A percentile compares a stretch with the other conserved stretches of the same genome.
These are phyloP conservation scores for Blastobotrys muscicola DNA, from an alignment of 805 yeast species.

Conservation along the genomic window DNA sequence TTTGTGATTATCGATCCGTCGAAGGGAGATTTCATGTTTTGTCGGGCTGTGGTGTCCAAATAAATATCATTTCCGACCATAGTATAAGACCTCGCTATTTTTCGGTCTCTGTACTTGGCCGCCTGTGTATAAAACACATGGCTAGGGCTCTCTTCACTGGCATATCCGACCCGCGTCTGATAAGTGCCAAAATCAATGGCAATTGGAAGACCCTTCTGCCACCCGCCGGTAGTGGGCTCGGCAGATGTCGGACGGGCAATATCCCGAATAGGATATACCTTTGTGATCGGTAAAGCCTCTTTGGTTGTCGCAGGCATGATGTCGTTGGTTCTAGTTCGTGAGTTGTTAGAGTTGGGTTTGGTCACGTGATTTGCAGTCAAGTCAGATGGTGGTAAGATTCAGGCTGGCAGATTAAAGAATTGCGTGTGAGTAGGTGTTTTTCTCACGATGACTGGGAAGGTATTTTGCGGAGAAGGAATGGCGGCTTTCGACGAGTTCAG, in stretches of 20 bases:
- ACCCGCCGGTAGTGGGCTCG: conserved; percentile 41
- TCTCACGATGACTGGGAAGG: too few species aligned
- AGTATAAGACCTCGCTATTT: conserved; percentile 43
- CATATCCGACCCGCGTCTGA: conserved; percentile 32
- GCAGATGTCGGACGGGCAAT: conserved; percentile 9
- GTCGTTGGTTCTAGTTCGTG: neutral
- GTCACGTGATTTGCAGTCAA: too few species aligned
- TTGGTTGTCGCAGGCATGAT: neutral
- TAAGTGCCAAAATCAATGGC: conserved; percentile 81
- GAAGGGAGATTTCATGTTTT: conserved; percentile 67
- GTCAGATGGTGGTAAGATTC: too few species aligned
- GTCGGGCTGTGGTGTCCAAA: conserved; percentile 57
- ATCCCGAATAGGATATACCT: conserved; percentile 23
- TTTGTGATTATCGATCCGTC: conserved; percentile 83
- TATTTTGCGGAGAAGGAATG: too few species aligned
- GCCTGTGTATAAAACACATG: conserved; percentile 59
- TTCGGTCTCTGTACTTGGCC: conserved; percentile 73
- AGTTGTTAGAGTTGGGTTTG: too few species aligned
- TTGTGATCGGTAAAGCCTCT: conserved; percentile 5
- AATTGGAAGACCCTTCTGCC: conserved; percentile 56
- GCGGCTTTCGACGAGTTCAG: too few species aligned
- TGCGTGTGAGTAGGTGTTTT: too few species aligned
- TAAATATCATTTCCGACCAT: conserved; percentile 76
- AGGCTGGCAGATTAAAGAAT: too few species aligned
- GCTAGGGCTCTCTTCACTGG: conserved; percentile 31